These are phyloP conservation scores for Ogataea ganodermae DNA, from an alignment of 805 yeast genomes.

Conservation along the genomic window DNA sequence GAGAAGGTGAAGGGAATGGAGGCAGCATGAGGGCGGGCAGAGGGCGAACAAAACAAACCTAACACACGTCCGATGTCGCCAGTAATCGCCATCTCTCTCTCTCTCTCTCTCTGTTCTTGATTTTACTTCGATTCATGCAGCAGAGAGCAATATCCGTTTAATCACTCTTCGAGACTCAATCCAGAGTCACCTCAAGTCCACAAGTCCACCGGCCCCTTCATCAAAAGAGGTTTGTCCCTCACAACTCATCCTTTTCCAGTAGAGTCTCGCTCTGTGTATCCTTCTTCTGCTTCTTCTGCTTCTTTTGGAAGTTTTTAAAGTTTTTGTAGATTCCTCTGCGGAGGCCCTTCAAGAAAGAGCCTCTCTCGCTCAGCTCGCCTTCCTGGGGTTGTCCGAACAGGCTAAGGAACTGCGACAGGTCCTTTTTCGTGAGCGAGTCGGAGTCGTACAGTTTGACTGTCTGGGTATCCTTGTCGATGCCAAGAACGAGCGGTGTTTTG, in stretches of 20 bases:
- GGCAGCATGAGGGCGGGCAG: too few relatives aligned
- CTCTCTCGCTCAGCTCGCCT: conserved; percentile 36
- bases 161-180: neutral
- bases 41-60: too few relatives aligned
- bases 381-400: conserved; percentile 36
- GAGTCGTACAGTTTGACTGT: conserved; percentile 31
- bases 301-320: conserved; percentile 26
- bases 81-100: too few relatives aligned
- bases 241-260: conserved; percentile 26
- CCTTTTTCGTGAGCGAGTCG: conserved; percentile 31
- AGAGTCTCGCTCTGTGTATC: conserved; percentile 12
- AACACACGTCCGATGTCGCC: too few relatives aligned
- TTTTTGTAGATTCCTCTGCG: conserved; percentile 26
- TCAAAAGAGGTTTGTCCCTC: too few relatives aligned
- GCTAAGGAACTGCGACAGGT: conserved; percentile 35
- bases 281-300: conserved; percentile 19
- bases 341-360: conserved; percentile 24
- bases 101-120: too few relatives aligned
- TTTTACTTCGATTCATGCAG: too few relatives aligned
- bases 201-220: too few relatives aligned
- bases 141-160: neutral
- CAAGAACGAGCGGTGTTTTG: conserved; percentile 28
- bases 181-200: neutral
- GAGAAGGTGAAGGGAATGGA: too few relatives aligned
- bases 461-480: conserved; percentile 24